Conservation (phyloP, 1,284 basidiomycete species). For the Pascua sp. region DNA sequence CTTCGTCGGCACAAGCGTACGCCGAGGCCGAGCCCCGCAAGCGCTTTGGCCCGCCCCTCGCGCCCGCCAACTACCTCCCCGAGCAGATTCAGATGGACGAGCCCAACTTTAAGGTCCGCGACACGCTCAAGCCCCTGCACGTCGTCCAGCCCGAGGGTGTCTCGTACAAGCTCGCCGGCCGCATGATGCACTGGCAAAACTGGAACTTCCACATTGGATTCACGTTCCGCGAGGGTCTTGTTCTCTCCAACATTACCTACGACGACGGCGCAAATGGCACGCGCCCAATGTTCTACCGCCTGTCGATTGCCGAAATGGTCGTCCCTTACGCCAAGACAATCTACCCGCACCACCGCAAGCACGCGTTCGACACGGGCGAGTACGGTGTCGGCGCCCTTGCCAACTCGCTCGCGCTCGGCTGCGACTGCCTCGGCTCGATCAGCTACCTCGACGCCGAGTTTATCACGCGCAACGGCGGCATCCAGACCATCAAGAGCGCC, state of each 20-base stretch:
- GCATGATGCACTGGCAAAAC: constrained; percentile 52
- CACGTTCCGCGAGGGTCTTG: constrained; percentile 45
- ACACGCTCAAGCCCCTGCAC: constrained; percentile 79
- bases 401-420: constrained; percentile 51
- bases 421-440: constrained; percentile 53
- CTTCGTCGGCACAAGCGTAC: constrained; percentile 34
- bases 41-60: constrained; percentile 49
- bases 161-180: constrained; percentile 76
- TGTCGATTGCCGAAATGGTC: constrained; percentile 53
- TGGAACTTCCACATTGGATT: constrained; percentile 40
- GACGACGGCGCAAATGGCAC: constrained; percentile 41
- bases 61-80: constrained; percentile 50
- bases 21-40: constrained; percentile 25
- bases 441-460: constrained; percentile 46
- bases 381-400: constrained; percentile 50
- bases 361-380: constrained; percentile 53
- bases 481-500: constrained; percentile 44
- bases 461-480: constrained; percentile 41
- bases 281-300: constrained; percentile 49
- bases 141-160: constrained; percentile 88
- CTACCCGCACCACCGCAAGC: constrained; percentile 48
- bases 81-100: constrained; percentile 45
- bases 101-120: constrained; percentile 60
- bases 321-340: constrained; percentile 51
- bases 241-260: constrained; percentile 45